Percentiles rank a stretch among this genome's conserved stretches.
Conservation (phyloP, 169 alveolate species). For the Blepharisma undulans region DNA sequence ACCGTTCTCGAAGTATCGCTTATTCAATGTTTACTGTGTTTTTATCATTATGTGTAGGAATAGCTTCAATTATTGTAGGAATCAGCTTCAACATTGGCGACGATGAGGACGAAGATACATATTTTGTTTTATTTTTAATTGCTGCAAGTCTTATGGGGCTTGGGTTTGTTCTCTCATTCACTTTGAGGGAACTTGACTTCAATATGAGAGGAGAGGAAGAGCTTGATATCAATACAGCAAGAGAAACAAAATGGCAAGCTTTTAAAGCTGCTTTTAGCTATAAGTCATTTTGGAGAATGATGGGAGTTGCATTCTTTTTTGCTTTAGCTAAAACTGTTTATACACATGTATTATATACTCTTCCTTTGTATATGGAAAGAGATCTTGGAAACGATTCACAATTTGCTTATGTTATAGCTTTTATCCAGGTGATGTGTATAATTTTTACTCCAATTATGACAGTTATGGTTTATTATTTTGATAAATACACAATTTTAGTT, state of each 20-base stretch:
- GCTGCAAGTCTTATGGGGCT: not conserved
- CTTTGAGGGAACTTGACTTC: not conserved
- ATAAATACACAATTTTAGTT: not conserved
- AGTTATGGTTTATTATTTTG: not conserved
- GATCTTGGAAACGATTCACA: not conserved
- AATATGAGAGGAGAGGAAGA: not conserved
- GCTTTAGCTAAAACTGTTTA: not conserved
- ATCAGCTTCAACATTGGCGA: not conserved
- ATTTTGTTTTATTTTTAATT: not conserved
- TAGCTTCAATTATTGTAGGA: not conserved
- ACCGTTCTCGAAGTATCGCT: not conserved
- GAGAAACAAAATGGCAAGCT: not conserved
- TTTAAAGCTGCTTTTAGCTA: not conserved
- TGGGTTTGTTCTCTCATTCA: not conserved
- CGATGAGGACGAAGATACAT: not conserved
- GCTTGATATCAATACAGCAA: not conserved
- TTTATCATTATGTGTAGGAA: not conserved
- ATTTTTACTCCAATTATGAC: not conserved
- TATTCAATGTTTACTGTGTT: not conserved
- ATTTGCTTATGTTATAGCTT: not conserved
- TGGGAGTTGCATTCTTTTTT: not conserved
- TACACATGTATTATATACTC: not conserved
- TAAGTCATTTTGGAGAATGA: not conserved
- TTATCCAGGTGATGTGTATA: not conserved
- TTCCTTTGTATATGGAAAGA: constrained; percentile 16